These are phyloP conservation scores for Endoconidiophora laricicola DNA, from an alignment of 2,329 filamentous ascomycete species.

Conservation along the genomic window DNA sequence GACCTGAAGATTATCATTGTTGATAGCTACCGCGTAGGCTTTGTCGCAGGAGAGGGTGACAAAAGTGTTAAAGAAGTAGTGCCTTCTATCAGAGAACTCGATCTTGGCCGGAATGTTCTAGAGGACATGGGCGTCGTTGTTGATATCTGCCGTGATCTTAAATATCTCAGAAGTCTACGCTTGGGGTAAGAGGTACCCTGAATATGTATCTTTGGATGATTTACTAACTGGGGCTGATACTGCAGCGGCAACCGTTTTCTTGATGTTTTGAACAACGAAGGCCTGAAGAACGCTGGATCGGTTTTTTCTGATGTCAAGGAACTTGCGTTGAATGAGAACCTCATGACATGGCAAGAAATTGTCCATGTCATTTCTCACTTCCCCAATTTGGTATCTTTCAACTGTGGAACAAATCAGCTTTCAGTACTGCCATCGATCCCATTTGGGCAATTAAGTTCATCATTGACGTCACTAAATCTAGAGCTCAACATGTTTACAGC, in stretches of 20 bases:
- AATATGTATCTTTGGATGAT: neutral
- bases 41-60: constrained; percentile 20
- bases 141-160: constrained; percentile 53
- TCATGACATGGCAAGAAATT: constrained; percentile 50
- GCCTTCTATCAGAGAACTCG: constrained; percentile 58
- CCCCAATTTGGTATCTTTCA: constrained; percentile 31
- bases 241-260: constrained; percentile 58
- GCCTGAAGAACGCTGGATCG: constrained; percentile 20
- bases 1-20: constrained; percentile 70
- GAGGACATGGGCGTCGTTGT: constrained; percentile 48
- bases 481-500: constrained; percentile 54
- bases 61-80: constrained; percentile 34
- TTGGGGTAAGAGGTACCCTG: constrained; percentile 4
- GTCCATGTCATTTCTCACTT: constrained; percentile 37
- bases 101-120: constrained; percentile 73
- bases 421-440: constrained; percentile 27
- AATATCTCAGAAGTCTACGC: constrained; percentile 42
- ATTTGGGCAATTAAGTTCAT: constrained; percentile 25
- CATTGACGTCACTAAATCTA: constrained; percentile 47
- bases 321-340: constrained; percentile 49
- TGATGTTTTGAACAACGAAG: constrained; percentile 22
- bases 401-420: constrained; percentile 42
- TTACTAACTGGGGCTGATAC: neutral
- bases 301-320: constrained; percentile 37
- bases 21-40: constrained; percentile 52